Evolutionary conservation across 208 protist species (phyloP), one percentile per base, ranked within the genome.

Genomic region (Crithidia bombi): DNA sequence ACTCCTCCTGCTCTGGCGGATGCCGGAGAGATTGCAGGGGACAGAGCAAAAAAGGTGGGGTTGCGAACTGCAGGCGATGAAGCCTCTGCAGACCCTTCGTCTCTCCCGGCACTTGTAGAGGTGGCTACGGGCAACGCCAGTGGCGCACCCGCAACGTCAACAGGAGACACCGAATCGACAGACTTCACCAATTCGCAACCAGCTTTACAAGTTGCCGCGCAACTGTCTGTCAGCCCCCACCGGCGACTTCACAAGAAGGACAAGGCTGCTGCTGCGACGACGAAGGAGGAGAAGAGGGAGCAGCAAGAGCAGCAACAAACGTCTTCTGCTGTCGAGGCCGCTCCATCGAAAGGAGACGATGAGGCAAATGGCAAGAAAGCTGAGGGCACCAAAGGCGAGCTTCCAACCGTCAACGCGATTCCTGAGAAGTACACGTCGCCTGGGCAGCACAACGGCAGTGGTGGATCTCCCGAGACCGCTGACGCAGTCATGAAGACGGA

Each of bases 391-490:
- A 38, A 41, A 2, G 50, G 33, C 6, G 49, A 68, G 21, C 38
- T 49, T 12, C 51, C 49, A n/a, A 25, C 19, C 1, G 19, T 38
- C 25, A 56, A 7, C 19, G 51, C 47, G 30, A 76, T 63, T 17
- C 70, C 55, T n/a, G 62, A 69, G 19, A 58, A 50, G 38, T 44
- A 70, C 7, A 47, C 58, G 10, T 21, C 46, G 9, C 38, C 54
- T 11, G 12, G 17, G 21, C 19, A 26, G 12, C 26, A 23, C 28
- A 21, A 35, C 23, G n/a, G 11, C 41, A 44, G 1, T 11, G 63
- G 41, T 2, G 38, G 25, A 19, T 76, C 55, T 28, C 28, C 63
- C 35, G 43, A 51, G n/a, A 26, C 32, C 17, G 63, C 36, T 21
- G 56, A 33, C 5, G 32, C 38, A 28, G 0, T n/a, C 5, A 11